Evolutionary conservation across 768 basidiomycete species (phyloP).

Genomic region (Neoboletus brunneissimus): DNA sequence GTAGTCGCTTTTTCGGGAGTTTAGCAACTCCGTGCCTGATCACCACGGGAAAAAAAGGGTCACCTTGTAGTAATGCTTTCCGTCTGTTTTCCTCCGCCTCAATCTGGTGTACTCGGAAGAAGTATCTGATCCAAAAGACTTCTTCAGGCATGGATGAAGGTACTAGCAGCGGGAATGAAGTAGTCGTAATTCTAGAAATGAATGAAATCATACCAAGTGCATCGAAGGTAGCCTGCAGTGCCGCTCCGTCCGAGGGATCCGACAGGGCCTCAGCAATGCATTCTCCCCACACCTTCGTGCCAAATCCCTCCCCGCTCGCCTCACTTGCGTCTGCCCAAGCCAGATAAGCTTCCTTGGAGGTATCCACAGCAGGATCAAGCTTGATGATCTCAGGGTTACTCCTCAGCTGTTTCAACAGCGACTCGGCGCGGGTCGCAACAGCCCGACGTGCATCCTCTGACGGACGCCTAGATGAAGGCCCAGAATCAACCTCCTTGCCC

Average conservation of each 20-base stretch:
- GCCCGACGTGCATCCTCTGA: constrained; percentile 46
- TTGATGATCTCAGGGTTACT: constrained; percentile 73
- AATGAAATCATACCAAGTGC: constrained; percentile 51
- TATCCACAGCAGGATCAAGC: constrained; percentile 71
- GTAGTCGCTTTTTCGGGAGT: constrained; percentile 42
- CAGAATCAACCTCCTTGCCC: constrained; percentile 34
- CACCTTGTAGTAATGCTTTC: constrained; percentile 73
- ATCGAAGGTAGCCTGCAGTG: constrained; percentile 52
- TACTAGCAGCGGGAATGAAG: constrained; percentile 44
- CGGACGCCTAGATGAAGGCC: constrained; percentile 26
- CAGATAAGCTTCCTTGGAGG: constrained; percentile 50
- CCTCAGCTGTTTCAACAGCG: constrained; percentile 67
- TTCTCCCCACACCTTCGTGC: constrained; percentile 50
- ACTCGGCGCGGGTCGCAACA: constrained; percentile 73
- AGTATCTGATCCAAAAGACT: constrained; percentile 85
- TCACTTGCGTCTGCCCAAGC: constrained; percentile 59
- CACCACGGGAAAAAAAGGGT: constrained; percentile 9
- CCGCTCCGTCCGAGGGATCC: constrained; percentile 50
- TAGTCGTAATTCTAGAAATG: neutral
- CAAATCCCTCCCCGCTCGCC: constrained; percentile 52
- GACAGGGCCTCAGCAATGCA: constrained; percentile 48
- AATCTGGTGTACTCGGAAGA: constrained; percentile 85
- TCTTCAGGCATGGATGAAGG: constrained; percentile 61
- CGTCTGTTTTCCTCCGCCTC: constrained; percentile 74
- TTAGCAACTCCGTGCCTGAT: constrained; percentile 2